These are phyloP conservation scores for Tuber melanosporum DNA, from an alignment of 495 filamentous ascomycete genomes.

Conservation along the genomic window DNA sequence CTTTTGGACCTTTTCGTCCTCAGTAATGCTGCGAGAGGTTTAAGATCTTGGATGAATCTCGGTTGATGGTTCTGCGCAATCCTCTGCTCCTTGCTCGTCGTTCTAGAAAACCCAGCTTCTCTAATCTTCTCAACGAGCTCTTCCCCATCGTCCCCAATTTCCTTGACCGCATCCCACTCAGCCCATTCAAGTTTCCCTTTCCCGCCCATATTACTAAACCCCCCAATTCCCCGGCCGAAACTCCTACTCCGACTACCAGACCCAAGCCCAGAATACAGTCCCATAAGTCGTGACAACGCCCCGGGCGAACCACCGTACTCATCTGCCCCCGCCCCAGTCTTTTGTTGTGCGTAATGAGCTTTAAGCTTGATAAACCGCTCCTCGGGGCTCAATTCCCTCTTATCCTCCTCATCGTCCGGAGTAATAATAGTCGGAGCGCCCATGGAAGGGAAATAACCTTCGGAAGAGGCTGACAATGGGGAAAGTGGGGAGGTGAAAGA, in stretches of 20 bases:
- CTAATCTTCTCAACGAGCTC: constrained; percentile 33
- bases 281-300: constrained; percentile 82
- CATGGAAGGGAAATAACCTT: constrained; percentile 27
- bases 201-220: constrained; percentile 9
- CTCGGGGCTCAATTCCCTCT: constrained; percentile 47
- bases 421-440: constrained; percentile 22
- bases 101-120: constrained; percentile 30
- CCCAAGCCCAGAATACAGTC: constrained; percentile 63
- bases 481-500: constrained; percentile 27
- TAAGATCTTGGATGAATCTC: constrained; percentile 46
- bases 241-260: constrained; percentile 15
- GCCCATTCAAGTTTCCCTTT: constrained; percentile 35
- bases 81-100: constrained; percentile 27
- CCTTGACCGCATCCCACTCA: constrained; percentile 22
- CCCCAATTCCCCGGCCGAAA: constrained; percentile 21
- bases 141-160: constrained; percentile 28
- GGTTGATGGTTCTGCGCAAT: constrained; percentile 31
- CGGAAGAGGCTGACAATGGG: constrained; percentile 8
- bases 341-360: constrained; percentile 59
- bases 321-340: constrained; percentile 28
- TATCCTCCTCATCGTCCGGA: constrained; percentile 23
- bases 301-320: constrained; percentile 58
- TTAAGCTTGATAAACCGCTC: constrained; percentile 51
- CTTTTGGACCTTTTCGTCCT: constrained; percentile 90
- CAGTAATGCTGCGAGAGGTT: constrained; percentile 71